phyloP scores from a whole-genome alignment of 2,329 filamentous ascomycete genomes.

The Daldinia sp. region DNA sequence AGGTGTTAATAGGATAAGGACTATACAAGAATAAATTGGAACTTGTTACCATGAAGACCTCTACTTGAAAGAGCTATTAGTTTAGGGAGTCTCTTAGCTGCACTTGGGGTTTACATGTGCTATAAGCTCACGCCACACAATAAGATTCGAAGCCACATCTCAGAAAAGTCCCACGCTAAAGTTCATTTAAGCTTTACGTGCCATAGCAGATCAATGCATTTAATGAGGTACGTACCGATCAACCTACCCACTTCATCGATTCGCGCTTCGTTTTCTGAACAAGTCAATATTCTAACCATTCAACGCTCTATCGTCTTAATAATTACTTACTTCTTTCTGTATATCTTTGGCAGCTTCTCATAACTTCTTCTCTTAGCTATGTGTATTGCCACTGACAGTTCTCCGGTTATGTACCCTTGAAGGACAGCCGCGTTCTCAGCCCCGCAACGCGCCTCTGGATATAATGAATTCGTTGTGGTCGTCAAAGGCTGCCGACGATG shows the following conservation, averaged over 20 bases:
- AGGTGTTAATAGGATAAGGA: background rate
- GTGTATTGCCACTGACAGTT: conserved; percentile 9
- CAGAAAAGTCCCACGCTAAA: background rate
- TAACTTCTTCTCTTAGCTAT: conserved; percentile 2
- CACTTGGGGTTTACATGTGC: background rate
- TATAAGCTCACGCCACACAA: conserved; percentile 31
- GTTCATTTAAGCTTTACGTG: conserved; percentile 8
- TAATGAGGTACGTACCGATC: background rate
- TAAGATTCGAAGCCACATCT: background rate
- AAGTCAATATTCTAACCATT: conserved; percentile 16
- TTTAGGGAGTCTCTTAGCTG: background rate
- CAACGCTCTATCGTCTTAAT: conserved; percentile 2
- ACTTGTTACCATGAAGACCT: background rate
- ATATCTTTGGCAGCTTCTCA: conserved; percentile 1
- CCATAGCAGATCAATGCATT: background rate
- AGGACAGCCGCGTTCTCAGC: conserved; percentile 34
- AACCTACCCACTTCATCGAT: conserved; percentile 29
- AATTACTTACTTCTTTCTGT: conserved; percentile 6
- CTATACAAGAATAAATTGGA: background rate
- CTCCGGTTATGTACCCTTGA: conserved; percentile 46
- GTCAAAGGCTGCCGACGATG: conserved; percentile 54
- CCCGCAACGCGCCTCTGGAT: conserved; percentile 42
- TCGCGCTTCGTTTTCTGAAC: conserved; percentile 13
- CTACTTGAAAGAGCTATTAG: background rate
- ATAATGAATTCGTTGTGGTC: conserved; percentile 62